Base-by-base conservation (phyloP, 306 rosid species). In the Quercus mongolica region DNA sequence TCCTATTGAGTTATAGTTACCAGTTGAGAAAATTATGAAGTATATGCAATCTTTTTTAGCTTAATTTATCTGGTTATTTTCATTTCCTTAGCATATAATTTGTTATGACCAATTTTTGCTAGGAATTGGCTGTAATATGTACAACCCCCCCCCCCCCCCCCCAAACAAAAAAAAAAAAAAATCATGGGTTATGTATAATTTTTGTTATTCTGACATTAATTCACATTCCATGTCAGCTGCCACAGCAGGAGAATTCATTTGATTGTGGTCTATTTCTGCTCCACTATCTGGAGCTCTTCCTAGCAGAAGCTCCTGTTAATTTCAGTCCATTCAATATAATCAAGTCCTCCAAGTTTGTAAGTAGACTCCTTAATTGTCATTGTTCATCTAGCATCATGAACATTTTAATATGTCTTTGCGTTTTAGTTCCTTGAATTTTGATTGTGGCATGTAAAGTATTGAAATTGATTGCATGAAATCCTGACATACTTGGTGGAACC, bases 221-320 rank as follows among this genome's bases (percentile, higher is more conserved):
- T 82, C 61, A 38, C 76, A 20, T 74, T 78, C 68, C 56, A 77
- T 87, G 76, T 67, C 97, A 94, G 98, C 84, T 94, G 76, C 98
- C 98, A 1, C 98, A 92, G 76, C 98, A 94, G 84, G 97, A 92
- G 84, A 94, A 94, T 85, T 92, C 94, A 44, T 94, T 68, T 77
- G 97, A 94, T 81, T 94, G 98, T 25, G 98, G 98, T 74, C 88
- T 94, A 75, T 94, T 94, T 85, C 81, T 94, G 81, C 98, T 94
- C 69, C 98, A 94, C 89, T 94, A 92, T 87, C 86, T 94, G 56
- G 98, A 94, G 88, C 94, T 90, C 71, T 94, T 94, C 87, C 83
- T 94, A 30, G 86, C 85, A 33, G 92, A 92, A 83, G 94, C 93
- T 74, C 98, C 98, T 81, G 82, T 61, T 81, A 83, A 79, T 83